Percentiles rank a stretch among this genome's conserved stretches.
Conservation (phyloP, 495 filamentous ascomycete genomes). For the Neurospora terricola region DNA sequence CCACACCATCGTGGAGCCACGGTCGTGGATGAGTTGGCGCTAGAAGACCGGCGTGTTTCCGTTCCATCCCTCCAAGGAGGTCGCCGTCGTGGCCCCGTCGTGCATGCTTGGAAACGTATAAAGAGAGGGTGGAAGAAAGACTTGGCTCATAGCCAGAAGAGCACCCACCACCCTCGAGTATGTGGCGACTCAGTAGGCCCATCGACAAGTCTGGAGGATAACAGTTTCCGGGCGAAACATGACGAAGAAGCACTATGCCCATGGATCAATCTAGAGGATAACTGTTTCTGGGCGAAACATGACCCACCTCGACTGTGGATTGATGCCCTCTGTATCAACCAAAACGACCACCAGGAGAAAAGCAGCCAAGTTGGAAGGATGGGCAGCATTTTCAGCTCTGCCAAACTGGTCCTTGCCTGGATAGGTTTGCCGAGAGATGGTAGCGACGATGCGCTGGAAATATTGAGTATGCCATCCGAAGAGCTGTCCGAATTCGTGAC, state of each 20-base stretch:
- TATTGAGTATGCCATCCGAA: neutral
- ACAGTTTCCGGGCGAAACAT: neutral
- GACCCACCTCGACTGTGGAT: neutral
- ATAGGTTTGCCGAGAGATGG: neutral
- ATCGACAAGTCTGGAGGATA: neutral
- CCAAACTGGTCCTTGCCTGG: neutral
- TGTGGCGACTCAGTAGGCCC: neutral
- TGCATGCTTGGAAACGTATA: neutral
- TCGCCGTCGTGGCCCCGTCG: neutral
- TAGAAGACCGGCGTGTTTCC: neutral
- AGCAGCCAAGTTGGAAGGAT: neutral
- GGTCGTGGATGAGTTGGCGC: neutral
- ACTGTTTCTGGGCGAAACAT: neutral
- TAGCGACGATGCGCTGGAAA: neutral
- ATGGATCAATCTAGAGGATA: neutral
- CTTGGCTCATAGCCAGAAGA: too few relatives aligned
- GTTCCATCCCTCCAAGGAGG: neutral
- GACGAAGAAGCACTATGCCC: neutral
- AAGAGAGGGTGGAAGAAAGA: too few relatives aligned
- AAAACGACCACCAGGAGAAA: neutral
- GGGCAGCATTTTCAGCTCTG: neutral
- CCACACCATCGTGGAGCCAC: neutral
- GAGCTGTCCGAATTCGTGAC: neutral
- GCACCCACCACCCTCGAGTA: too few relatives aligned
- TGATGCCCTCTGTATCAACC: neutral